Evolutionary conservation across 73 alveolate species (phyloP).

Genomic region (Durusdinium trenchii): DNA sequence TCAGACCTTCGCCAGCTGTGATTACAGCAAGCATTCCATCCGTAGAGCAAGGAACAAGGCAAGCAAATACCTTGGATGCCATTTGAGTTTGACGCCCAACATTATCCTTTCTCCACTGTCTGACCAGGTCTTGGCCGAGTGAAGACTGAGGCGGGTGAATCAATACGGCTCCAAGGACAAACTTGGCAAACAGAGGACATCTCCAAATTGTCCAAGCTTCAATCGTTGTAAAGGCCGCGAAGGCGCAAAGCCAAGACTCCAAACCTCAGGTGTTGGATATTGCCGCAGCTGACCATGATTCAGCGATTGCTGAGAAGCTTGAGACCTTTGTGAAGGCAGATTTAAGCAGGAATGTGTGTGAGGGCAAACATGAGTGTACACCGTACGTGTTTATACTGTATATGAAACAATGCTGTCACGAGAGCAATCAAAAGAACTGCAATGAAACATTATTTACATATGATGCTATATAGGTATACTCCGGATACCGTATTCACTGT

Average conservation of each 20-base stretch:
- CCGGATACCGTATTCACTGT: neutral
- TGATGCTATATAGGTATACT: neutral
- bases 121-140: neutral
- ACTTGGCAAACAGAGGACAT: neutral
- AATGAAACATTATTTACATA: neutral
- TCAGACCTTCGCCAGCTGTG: no score
- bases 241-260: neutral
- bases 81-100: neutral
- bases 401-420: neutral
- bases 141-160: neutral
- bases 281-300: neutral
- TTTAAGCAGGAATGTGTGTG: no score
- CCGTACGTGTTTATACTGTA: neutral
- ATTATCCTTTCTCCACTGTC: neutral
- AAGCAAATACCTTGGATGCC: neutral
- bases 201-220: neutral
- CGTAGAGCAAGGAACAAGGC: neutral
- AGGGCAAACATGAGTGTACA: no score
- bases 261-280: constrained; percentile 10
- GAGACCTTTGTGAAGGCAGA: constrained; percentile 56
- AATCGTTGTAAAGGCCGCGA: neutral
- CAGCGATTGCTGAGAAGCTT: neutral
- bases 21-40: neutral
- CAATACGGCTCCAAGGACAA: neutral
- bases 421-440: neutral